These are phyloP conservation scores for Aureobasidium sp. DNA, from an alignment of 2,329 filamentous ascomycete species.

Conservation along the genomic window DNA sequence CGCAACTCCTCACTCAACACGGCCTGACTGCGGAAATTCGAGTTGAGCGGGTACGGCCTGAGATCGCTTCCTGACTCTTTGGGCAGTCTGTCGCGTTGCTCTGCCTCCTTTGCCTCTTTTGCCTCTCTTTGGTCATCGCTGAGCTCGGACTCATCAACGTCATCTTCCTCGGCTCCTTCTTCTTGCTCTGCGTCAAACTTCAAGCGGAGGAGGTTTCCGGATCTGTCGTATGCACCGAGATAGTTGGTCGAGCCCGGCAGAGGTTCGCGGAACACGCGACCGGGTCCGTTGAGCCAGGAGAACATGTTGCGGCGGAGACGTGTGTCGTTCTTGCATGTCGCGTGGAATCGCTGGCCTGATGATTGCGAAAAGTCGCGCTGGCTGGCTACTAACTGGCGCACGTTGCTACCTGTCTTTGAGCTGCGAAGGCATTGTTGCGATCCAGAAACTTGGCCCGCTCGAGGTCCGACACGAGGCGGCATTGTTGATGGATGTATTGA, in stretches of 20 bases:
- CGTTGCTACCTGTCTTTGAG: not conserved
- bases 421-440: slow-evolving; percentile 13
- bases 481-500: not conserved
- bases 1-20: slow-evolving; percentile 68
- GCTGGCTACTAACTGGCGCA: not conserved
- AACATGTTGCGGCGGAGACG: slow-evolving; percentile 50
- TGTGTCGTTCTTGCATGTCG: slow-evolving; percentile 31
- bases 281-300: slow-evolving; percentile 52
- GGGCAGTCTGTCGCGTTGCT: slow-evolving; percentile 24
- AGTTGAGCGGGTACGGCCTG: slow-evolving; percentile 69
- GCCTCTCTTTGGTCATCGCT: slow-evolving; percentile 19
- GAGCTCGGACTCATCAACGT: slow-evolving; percentile 21
- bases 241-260: slow-evolving; percentile 49
- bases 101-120: slow-evolving; percentile 19
- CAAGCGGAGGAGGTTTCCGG: slow-evolving; percentile 42
- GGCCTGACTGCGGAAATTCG: slow-evolving; percentile 59
- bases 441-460: not conserved
- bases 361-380: slow-evolving; percentile 17
- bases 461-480: slow-evolving; percentile 14
- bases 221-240: slow-evolving; percentile 46
- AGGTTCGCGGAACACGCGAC: slow-evolving; percentile 42
- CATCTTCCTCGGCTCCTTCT: slow-evolving; percentile 21
- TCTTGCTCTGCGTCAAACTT: slow-evolving; percentile 20
- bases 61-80: slow-evolving; percentile 25
- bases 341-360: slow-evolving; percentile 11